A percentile compares a stretch with the other conserved stretches of the same genome.
Evolutionary conservation across 2,329 filamentous ascomycete genomes (phyloP).

Genomic region (Orbilia ellipsospora): DNA sequence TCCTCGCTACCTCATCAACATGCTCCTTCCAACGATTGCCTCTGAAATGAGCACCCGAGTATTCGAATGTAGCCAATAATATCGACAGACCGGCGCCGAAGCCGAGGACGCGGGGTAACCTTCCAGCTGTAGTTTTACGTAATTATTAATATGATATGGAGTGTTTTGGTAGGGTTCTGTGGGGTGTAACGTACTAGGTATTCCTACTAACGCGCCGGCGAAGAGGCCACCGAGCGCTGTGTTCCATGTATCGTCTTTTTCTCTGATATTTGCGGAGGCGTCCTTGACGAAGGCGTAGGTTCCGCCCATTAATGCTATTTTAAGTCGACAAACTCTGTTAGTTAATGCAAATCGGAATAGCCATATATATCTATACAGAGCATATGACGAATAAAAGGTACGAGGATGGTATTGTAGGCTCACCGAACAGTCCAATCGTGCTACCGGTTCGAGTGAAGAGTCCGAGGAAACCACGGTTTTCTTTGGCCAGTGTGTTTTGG

Average conservation of each 20-base stretch:
- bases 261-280: slow-evolving; percentile 83
- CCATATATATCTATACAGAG: background rate
- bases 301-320: slow-evolving; percentile 75
- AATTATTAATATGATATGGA: background rate
- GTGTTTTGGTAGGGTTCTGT: background rate
- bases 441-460: slow-evolving; percentile 82
- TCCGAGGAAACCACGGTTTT: slow-evolving; percentile 82
- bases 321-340: slow-evolving; percentile 47
- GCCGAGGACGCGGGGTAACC: slow-evolving; percentile 77
- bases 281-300: slow-evolving; percentile 81
- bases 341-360: background rate
- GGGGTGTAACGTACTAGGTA: slow-evolving; percentile 71
- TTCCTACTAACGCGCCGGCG: slow-evolving; percentile 76
- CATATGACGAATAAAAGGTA: too few relatives aligned
- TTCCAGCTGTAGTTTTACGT: slow-evolving; percentile 66
- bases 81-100: slow-evolving; percentile 72
- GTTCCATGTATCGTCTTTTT: slow-evolving; percentile 84
- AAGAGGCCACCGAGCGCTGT: slow-evolving; percentile 79
- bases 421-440: slow-evolving; percentile 77
- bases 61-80: slow-evolving; percentile 73
- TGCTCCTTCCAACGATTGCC: slow-evolving; percentile 66
- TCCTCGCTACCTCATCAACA: slow-evolving; percentile 77
- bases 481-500: slow-evolving; percentile 85
- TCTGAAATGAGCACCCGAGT: slow-evolving; percentile 72
- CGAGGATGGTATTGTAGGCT: slow-evolving; percentile 55